Base-by-base conservation (phyloP, 805 yeast genomes). In the Candida cerambycidarum region DNA sequence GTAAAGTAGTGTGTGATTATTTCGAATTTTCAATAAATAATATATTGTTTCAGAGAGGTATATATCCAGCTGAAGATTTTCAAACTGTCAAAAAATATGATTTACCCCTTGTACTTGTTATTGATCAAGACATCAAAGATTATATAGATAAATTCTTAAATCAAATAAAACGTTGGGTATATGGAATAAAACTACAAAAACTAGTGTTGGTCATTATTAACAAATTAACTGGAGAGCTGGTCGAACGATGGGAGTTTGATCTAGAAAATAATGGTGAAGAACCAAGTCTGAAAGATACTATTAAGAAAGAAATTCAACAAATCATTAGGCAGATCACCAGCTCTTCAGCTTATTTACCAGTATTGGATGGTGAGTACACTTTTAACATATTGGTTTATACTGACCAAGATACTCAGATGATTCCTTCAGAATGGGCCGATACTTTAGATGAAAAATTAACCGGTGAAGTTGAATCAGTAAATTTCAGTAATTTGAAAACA, bases 261-360 rank as follows among this genome's bases (percentile, higher is more conserved):
- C 67, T 89, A 5, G 77, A 79, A 25, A 48, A 36, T n/a, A 52
- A 45, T 5, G 51, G 42, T 10, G 52, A 47, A n/a, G 36, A 38
- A 2, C 38, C 29, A 9, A 32, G 5, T 14, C 49, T 65, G 17
- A 66, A 55, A 24, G 78, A 73, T 2, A 76, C 75, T 24, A 77
- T 83, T 3, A 90, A 85, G 51, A 69, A 64, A 39, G 93, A 89
- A 50, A 87, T 89, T n/a, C 92, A 87, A 59, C 79, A 89, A 0
- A 82, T 90, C 5, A 80, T 90, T 30, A 76, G 97, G 41, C 97
- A 90, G 53, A 85, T 90, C 39, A 88, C 96, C 0, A 88, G 96
- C 0, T 82, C 93, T 32, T 87, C 86, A 1, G 80, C 96, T 0
- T 89, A 89, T 57, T 70, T 90, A 31, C 98, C 98, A 0, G 75